phyloP scores from a whole-genome alignment of 1,284 basidiomycete genomes.

The Rhodotorula sp. region DNA sequence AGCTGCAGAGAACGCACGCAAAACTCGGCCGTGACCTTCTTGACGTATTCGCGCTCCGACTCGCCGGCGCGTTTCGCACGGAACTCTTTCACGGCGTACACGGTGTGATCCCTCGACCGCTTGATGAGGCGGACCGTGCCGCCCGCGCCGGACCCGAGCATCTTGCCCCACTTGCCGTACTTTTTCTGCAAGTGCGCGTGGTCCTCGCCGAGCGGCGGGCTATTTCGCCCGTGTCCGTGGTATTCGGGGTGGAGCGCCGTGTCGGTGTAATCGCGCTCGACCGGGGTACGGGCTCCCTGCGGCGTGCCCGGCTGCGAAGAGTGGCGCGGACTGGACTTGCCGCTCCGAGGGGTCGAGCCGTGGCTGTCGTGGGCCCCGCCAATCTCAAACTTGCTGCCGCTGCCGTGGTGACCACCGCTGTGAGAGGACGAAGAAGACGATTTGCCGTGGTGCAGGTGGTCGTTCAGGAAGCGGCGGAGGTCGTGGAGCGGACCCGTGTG shows the following conservation, averaged over 20 bases:
- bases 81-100: conserved; percentile 98
- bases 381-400: conserved; percentile 20
- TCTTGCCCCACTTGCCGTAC: conserved; percentile 98
- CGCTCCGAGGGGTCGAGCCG: conserved; percentile 29
- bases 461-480: conserved; percentile 85
- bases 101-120: conserved; percentile 60
- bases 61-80: conserved; percentile 82
- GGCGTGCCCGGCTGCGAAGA: conserved; percentile 35
- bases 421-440: conserved; percentile 37
- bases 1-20: conserved; percentile 54
- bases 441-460: conserved; percentile 68
- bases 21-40: conserved; percentile 98
- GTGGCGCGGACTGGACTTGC: conserved; percentile 35
- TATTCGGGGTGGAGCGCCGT: conserved; percentile 29
- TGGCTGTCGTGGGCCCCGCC: conserved; percentile 18
- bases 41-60: conserved; percentile 94
- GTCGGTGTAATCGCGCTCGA: conserved; percentile 45
- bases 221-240: conserved; percentile 46
- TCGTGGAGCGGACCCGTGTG: conserved; percentile 71
- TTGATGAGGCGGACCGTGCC: conserved; percentile 97
- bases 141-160: conserved; percentile 92
- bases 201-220: conserved; percentile 50
- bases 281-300: conserved; percentile 25
- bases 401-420: background rate
- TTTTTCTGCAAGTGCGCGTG: conserved; percentile 94